Conservation (phyloP, 176 grass and related monocot genomes). For the Musa acuminata region DNA sequence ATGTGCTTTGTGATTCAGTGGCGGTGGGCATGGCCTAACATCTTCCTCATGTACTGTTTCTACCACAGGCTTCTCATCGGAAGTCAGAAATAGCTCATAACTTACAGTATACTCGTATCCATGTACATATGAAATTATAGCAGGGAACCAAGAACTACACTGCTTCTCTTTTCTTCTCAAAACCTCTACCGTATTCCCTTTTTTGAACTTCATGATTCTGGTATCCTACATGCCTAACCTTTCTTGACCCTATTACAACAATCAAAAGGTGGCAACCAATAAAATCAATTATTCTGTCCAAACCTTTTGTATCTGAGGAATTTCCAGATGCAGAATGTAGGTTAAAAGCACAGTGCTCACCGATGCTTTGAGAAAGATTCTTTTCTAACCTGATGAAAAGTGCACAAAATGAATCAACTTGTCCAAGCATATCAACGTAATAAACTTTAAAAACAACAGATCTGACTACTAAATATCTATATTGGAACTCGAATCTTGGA, state of each 20-base stretch:
- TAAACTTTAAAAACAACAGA: neutral
- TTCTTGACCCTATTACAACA: neutral
- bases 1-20: conserved; percentile 27
- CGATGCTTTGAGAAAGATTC: neutral
- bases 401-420: neutral
- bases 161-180: neutral
- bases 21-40: conserved; percentile 26
- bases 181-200: conserved; percentile 1
- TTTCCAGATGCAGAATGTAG: neutral
- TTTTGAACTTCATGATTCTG: conserved; percentile 5
- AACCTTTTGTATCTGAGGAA: neutral
- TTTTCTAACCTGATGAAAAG: conserved; percentile 1
- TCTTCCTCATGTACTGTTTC: conserved; percentile 1
- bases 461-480: neutral
- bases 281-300: neutral
- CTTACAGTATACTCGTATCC: conserved; percentile 1
- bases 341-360: neutral
- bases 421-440: neutral
- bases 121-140: neutral
- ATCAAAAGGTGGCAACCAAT: neutral
- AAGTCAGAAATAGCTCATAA: neutral
- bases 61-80: neutral
- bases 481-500: neutral
- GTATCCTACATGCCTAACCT: neutral
- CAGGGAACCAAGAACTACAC: conserved; percentile 17